Base-by-base conservation (phyloP, 2,329 filamentous ascomycete species). In the Aphanoascus verrucosus region DNA sequence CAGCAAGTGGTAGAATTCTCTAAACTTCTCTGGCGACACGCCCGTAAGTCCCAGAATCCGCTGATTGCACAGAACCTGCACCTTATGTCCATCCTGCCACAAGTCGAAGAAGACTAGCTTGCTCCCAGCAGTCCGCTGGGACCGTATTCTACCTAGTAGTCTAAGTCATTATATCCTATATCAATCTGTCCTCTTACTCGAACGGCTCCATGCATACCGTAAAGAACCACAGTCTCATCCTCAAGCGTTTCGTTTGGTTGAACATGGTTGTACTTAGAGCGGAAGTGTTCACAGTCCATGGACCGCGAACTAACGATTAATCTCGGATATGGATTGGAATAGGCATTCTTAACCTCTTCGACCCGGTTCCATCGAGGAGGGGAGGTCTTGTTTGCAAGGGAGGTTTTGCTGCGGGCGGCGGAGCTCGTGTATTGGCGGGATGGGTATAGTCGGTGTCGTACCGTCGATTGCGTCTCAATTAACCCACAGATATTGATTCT, bases 41-140 rank as follows among this genome's bases (percentile, higher is more conserved):
- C 63, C 68, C n/a, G 67, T 57, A n/a, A 63, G 56, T 14, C 66
- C 65, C 14, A 73, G 59, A 11, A 63, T 63, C 55, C 76, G 75
- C 61, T 83, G 76, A 68, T 86, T 86, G 67, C 86, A 78, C 73
- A 94, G 82, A 57, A 84, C 77, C 70, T 98, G 93, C 34, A 94
- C 69, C 58, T 77, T 80, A 60, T 81, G 72, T 54, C 83, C 84
- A 64, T 88, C 82, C 66, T 88, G 82, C 60, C 82, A 75, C 48
- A 97, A 72, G 69, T 93, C 86, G 60, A 96, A 68, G 68, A 98
- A 98, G 58, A 88, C 75, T 61, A 98, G 81, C 69, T 86, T 88
- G 61, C 81, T 83, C 60, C 90, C 84, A 52, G 82, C 78, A 46
- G 80, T 75, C 57, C 88, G 85, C 64, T 86, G 79, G 45, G 83